phyloP scores from a whole-genome alignment of 495 filamentous ascomycete genomes.

The Sphaerosporella brunnea region DNA sequence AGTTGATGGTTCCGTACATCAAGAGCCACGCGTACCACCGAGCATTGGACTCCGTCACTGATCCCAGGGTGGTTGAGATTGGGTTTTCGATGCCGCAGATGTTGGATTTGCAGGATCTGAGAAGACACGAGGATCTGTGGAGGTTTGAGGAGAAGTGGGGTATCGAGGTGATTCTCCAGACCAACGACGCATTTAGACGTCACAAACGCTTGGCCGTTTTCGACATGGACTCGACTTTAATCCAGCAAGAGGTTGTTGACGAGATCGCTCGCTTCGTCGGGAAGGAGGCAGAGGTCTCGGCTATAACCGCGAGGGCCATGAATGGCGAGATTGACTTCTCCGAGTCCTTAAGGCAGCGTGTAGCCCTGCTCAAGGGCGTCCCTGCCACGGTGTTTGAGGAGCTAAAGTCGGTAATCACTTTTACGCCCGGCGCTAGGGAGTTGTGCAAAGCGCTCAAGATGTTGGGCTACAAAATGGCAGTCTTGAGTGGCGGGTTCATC shows the following conservation, averaged over 20 bases:
- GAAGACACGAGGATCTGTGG: slow-evolving; percentile 64
- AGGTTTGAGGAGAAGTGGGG: slow-evolving; percentile 75
- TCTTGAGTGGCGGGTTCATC: slow-evolving; percentile 80
- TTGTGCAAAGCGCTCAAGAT: slow-evolving; percentile 52
- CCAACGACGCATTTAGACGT: slow-evolving; percentile 50
- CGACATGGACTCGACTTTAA: slow-evolving; percentile 95
- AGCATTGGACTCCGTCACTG: slow-evolving; percentile 41
- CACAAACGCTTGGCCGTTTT: slow-evolving; percentile 76
- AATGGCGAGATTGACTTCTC: slow-evolving; percentile 92
- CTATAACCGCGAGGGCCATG: slow-evolving; percentile 87
- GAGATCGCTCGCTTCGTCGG: slow-evolving; percentile 48
- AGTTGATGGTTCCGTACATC: slow-evolving; percentile 31
- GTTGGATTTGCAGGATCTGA: slow-evolving; percentile 47
- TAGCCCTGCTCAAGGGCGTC: slow-evolving; percentile 62
- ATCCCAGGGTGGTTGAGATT: slow-evolving; percentile 50
- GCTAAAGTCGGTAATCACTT: slow-evolving; percentile 51
- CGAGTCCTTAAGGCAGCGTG: slow-evolving; percentile 56
- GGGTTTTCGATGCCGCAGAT: slow-evolving; percentile 49
- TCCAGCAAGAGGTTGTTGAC: slow-evolving; percentile 92
- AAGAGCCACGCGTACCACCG: slow-evolving; percentile 40
- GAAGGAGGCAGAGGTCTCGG: slow-evolving; percentile 40
- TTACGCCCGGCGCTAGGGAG: slow-evolving; percentile 63
- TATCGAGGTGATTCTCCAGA: slow-evolving; percentile 59
- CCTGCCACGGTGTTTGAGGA: slow-evolving; percentile 63
- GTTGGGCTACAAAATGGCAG: slow-evolving; percentile 67